Conservation (phyloP, 306 rosid species). For the Gastrolobium villosum region DNA sequence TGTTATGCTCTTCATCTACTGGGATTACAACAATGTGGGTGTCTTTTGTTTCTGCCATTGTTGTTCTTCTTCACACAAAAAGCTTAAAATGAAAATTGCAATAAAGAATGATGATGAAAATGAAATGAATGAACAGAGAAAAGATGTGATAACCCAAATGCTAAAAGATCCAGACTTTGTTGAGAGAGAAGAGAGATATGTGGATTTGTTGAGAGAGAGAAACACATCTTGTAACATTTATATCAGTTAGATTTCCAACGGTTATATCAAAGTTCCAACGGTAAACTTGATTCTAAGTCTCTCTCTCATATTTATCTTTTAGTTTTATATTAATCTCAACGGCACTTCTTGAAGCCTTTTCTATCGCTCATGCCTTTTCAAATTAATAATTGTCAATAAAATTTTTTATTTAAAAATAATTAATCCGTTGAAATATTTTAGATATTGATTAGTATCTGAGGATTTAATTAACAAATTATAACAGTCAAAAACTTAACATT, state of each 20-base stretch:
- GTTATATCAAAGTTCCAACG: conserved; percentile 45
- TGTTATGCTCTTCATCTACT: conserved; percentile 65
- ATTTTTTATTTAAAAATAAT: no score
- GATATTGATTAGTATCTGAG: no score
- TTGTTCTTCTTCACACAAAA: not conserved
- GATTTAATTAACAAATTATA: no score
- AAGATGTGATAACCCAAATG: not conserved
- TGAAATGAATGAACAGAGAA: not conserved
- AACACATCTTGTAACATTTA: not conserved
- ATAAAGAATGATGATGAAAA: not conserved
- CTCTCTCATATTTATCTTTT: not conserved
- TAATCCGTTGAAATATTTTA: no score
- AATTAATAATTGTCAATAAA: no score
- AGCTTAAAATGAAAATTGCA: no score
- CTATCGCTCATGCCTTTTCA: no score
- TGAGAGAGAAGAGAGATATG: conserved; percentile 8
- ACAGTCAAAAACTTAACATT: no score
- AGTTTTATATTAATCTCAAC: conserved; percentile 21
- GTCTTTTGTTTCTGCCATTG: conserved; percentile 73
- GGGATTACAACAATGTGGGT: conserved; percentile 85
- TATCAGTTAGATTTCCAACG: conserved; percentile 31
- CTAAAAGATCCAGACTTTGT: not conserved
- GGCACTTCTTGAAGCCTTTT: conserved; percentile 1
- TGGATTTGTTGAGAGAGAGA: not conserved
- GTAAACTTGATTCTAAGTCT: not conserved